These are phyloP conservation scores for Stellera chamaejasme DNA, from an alignment of 345 rosid genomes.

Conservation along the genomic window DNA sequence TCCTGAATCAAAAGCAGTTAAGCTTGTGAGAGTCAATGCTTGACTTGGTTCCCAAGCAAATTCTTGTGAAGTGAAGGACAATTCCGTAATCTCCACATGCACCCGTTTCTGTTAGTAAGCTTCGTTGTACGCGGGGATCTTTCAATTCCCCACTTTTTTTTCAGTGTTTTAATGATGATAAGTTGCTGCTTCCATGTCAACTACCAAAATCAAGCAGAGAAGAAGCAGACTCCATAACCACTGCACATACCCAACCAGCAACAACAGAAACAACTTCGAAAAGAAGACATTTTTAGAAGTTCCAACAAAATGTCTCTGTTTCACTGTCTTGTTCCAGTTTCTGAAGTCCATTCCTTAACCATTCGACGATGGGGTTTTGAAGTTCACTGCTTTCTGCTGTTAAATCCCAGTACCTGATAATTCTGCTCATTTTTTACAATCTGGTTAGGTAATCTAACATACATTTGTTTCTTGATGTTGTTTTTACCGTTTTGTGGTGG, in stretches of 20 bases:
- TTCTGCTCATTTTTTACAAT: background rate
- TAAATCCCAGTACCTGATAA: background rate
- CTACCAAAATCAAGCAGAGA: slow-evolving; percentile 1
- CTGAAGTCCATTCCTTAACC: too few relatives aligned
- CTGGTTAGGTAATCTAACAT: background rate
- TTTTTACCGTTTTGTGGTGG: background rate
- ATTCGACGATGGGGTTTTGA: background rate
- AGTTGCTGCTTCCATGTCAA: slow-evolving; percentile 3
- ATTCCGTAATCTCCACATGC: too few relatives aligned
- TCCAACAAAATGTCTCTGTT: background rate
- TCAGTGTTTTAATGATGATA: slow-evolving; percentile 9
- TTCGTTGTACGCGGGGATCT: slow-evolving; percentile 27
- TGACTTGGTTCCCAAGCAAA: too few relatives aligned
- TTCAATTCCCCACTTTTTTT: slow-evolving; percentile 21
- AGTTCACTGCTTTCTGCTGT: background rate
- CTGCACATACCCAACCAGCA: slow-evolving; percentile 1
- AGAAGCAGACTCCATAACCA: slow-evolving; percentile 27
- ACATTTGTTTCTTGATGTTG: background rate
- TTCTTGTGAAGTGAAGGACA: too few relatives aligned
- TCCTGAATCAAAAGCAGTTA: too few relatives aligned
- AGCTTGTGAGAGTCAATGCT: too few relatives aligned
- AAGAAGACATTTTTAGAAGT: background rate
- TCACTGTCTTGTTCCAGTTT: slow-evolving; percentile 13
- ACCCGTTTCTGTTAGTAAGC: too few relatives aligned
- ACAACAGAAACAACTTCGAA: background rate